phyloP scores from a whole-genome alignment of 2,329 filamentous ascomycete species.

The Aureobasidium namibiae region DNA sequence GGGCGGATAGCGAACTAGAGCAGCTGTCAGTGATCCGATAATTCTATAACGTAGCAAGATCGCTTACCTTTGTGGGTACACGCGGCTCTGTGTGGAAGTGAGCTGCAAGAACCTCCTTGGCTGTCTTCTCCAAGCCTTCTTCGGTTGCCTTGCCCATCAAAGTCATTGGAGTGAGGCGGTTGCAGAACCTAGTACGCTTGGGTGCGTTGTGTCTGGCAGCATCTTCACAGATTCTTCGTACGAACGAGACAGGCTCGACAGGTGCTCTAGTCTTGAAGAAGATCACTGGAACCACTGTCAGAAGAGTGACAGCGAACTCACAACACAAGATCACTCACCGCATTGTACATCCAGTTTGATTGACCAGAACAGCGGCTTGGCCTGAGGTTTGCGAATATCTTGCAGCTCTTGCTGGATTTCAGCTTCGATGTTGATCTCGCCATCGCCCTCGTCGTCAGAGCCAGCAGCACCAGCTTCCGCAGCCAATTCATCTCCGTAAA shows the following conservation, averaged over 20 bases:
- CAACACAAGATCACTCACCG: conserved; percentile 31
- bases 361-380: conserved; percentile 43
- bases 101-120: conserved; percentile 51
- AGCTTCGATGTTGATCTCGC: conserved; percentile 56
- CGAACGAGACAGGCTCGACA: conserved; percentile 52
- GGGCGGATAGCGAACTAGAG: conserved; percentile 73
- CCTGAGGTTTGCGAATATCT: conserved; percentile 46
- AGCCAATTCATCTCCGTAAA: conserved; percentile 1
- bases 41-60: neutral
- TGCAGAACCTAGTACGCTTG: conserved; percentile 50
- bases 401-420: conserved; percentile 65
- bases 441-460: conserved; percentile 31
- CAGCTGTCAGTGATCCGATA: neutral
- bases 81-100: conserved; percentile 52
- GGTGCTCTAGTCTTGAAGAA: conserved; percentile 51
- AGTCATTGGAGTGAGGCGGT: conserved; percentile 53
- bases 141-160: conserved; percentile 59
- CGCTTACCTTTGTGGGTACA: conserved; percentile 43
- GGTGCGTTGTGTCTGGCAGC: conserved; percentile 42
- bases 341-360: conserved; percentile 49
- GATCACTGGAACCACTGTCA: conserved; percentile 33
- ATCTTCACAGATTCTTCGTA: conserved; percentile 50
- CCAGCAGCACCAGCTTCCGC: conserved; percentile 28
- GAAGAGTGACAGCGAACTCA: neutral
- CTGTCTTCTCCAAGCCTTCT: conserved; percentile 58